Percentiles rank a stretch among this genome's conserved stretches.
phyloP scores from a whole-genome alignment of 2,329 filamentous ascomycete species.

The Mycogone perniciosa region DNA sequence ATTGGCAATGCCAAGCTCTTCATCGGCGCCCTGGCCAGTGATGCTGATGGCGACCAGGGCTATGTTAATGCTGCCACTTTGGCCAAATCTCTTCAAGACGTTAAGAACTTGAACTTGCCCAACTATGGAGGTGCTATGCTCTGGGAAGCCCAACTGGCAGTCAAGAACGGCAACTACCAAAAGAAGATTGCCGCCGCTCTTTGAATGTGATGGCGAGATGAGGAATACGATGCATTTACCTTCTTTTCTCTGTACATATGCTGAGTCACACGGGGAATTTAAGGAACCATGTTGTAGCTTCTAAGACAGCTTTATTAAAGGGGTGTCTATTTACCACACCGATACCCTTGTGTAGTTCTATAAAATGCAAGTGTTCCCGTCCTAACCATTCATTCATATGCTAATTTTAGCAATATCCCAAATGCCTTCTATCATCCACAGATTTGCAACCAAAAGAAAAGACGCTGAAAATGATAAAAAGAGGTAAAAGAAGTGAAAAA shows the following conservation, averaged over 20 bases:
- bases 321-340: too few species aligned
- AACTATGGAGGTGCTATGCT: conserved; percentile 61
- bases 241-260: background rate
- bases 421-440: background rate
- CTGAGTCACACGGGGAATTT: background rate
- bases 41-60: conserved; percentile 44
- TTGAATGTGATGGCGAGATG: background rate
- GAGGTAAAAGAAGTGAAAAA: background rate
- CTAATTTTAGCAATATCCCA: too few species aligned
- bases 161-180: conserved; percentile 42
- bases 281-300: too few species aligned
- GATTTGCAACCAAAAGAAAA: background rate
- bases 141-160: conserved; percentile 55
- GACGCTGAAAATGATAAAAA: background rate
- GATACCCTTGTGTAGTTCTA: too few species aligned
- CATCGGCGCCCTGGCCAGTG: conserved; percentile 51
- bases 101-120: conserved; percentile 44
- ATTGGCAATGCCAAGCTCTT: conserved; percentile 55
- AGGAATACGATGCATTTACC: too few species aligned
- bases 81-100: conserved; percentile 36
- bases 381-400: too few species aligned
- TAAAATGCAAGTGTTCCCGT: too few species aligned
- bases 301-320: background rate
- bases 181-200: background rate
- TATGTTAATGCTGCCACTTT: conserved; percentile 42